Conservation (phyloP, 306 rosid genomes). For the Glycine tomentella region DNA sequence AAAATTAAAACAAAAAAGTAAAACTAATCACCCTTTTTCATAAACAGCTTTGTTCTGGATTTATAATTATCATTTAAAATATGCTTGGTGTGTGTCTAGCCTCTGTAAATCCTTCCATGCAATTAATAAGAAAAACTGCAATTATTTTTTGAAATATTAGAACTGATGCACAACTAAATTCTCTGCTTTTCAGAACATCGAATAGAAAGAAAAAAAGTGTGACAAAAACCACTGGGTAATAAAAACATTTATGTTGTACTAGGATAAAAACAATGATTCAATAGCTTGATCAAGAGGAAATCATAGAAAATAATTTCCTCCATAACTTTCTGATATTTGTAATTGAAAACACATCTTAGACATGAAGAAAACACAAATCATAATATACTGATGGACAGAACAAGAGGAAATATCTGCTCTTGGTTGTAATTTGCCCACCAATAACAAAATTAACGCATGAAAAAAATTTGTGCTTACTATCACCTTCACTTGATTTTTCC, state of each 20-base stretch:
- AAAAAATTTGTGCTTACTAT: not conserved
- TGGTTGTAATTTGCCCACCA: not conserved
- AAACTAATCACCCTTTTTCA: not conserved
- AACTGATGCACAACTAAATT: constrained; percentile 23
- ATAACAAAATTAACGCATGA: not conserved
- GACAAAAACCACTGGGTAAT: not conserved
- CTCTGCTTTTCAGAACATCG: not conserved
- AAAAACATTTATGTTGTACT: not conserved
- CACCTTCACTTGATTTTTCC: not conserved
- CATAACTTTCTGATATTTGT: not conserved
- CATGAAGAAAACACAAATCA: not conserved
- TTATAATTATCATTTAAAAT: not conserved
- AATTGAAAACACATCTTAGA: constrained; percentile 3
- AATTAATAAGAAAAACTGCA: constrained; percentile 11
- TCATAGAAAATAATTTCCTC: not conserved
- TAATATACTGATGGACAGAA: not conserved
- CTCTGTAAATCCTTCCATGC: not conserved
- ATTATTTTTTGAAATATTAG: not conserved
- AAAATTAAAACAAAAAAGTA: not conserved
- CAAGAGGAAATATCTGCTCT: not conserved
- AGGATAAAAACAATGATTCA: not conserved
- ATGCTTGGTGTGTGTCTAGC: constrained; percentile 12
- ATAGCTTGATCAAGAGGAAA: not conserved
- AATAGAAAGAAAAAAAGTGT: not conserved
- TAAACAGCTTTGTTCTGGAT: not conserved